Base-by-base conservation (phyloP, 2,329 filamentous ascomycete genomes). In the Ascochyta fabae region DNA sequence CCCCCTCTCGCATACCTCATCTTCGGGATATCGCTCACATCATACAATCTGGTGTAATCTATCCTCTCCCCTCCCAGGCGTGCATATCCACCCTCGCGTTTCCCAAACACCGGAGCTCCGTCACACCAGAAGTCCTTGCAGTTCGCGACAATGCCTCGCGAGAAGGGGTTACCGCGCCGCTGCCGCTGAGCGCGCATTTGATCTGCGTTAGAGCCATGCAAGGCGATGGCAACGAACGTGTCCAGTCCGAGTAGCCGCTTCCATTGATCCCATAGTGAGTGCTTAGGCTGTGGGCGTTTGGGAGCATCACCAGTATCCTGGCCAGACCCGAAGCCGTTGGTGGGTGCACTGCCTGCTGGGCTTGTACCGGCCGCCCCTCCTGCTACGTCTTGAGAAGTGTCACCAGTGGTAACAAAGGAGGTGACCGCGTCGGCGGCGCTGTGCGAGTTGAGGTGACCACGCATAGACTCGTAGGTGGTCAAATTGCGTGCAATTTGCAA, bases 51-150 rank as follows among this genome's bases (percentile, higher is more conserved):
- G 19, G 90, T 90, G 75, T 97, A 99, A 77, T 97, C 92, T 42
- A 99, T 86, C 35, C 83, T 79, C 67, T 90, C 84, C 2, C 95
- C 94, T 13, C 87, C 91, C 7, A 99, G 78, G 73, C 92, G 79
- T 0, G 90, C 92, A 39, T 83, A 82, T 12, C 93, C 93, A 46
- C 85, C 88, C 67, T 91, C 86, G 54, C 89, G 84, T 66, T 83
- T 86, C 10, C 89, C 87, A 72, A 96, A 94, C 16, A 96, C 75
- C 0, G 94, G 90, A 2, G 90, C 88, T 1, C 91, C 87, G 72
- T 98, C 95, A 68, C 90, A 94, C 92, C 93, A 98, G 74, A 99
- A 99, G 76, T 99, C 96, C 63, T 86, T 89, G 77, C 95, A 99
- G 72, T 99, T 99, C 56, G 88, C 85, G n/a, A 96, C 66, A 35